Evolutionary conservation across 2,329 filamentous ascomycete genomes (phyloP).

Genomic region (Xylaria sp.): DNA sequence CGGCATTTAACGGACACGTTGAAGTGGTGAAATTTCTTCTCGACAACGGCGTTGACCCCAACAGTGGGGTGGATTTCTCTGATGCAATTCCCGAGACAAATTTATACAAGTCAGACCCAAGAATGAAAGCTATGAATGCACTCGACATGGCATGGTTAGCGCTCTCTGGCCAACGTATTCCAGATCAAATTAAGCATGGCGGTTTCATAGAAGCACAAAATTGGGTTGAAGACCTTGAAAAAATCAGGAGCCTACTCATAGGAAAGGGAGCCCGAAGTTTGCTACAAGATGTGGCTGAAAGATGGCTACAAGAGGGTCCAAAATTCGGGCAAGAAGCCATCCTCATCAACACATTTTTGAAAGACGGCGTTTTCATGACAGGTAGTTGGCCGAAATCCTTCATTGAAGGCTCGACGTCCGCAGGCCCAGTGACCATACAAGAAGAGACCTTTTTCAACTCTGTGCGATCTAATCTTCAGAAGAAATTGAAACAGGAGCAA

Average conservation of each 20-base stretch:
- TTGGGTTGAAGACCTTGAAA: slow-evolving; percentile 11
- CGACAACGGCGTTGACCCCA: background rate
- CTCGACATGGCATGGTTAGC: background rate
- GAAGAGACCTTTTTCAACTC: background rate
- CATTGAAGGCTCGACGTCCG: background rate
- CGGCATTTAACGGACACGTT: slow-evolving; percentile 3
- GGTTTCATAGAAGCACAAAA: slow-evolving; percentile 9
- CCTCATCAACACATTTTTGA: background rate
- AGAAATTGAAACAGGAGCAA: background rate
- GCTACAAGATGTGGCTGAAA: background rate
- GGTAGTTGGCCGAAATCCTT: slow-evolving; percentile 4
- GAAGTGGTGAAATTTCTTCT: slow-evolving; percentile 8
- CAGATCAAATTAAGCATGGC: background rate
- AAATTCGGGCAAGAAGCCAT: background rate
- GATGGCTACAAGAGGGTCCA: background rate
- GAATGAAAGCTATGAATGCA: background rate
- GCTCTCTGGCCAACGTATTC: background rate
- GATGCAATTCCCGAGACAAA: background rate
- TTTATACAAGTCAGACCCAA: background rate
- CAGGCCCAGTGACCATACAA: background rate
- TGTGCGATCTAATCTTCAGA: slow-evolving; percentile 1
- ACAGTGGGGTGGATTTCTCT: background rate
- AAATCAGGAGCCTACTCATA: background rate
- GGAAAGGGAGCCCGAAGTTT: background rate
- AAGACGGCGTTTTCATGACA: background rate